Evolutionary conservation across 768 basidiomycete species (phyloP).

Genomic region (Filobasidium floriforme): DNA sequence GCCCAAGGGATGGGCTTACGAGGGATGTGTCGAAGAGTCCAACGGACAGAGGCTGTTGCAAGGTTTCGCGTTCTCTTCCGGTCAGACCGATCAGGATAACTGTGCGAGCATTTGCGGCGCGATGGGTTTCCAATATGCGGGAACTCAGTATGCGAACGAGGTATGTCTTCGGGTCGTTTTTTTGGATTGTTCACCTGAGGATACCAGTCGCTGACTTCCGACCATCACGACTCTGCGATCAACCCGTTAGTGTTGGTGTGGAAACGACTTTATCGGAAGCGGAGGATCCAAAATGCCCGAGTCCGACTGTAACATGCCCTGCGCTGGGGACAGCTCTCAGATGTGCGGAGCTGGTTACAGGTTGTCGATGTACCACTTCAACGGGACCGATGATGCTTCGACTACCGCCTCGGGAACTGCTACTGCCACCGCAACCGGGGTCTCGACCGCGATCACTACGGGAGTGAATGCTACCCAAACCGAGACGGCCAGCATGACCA

Average conservation of each 20-base stretch:
- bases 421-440: slow-evolving; percentile 19
- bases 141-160: slow-evolving; percentile 40
- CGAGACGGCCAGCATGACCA: not conserved
- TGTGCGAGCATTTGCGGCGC: slow-evolving; percentile 39
- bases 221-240: no score
- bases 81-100: slow-evolving; percentile 3
- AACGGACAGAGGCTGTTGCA: slow-evolving; percentile 34
- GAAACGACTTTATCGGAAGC: slow-evolving; percentile 32
- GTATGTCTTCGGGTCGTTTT: slow-evolving; percentile 22
- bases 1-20: slow-evolving; percentile 38
- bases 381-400: slow-evolving; percentile 20
- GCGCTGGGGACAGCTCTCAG: slow-evolving; percentile 37
- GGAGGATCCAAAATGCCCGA: slow-evolving; percentile 29
- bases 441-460: not conserved
- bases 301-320: slow-evolving; percentile 34
- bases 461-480: not conserved
- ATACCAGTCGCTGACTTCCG: not conserved
- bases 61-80: slow-evolving; percentile 36
- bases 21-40: slow-evolving; percentile 41
- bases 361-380: slow-evolving; percentile 36
- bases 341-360: slow-evolving; percentile 40
- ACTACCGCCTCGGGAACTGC: slow-evolving; percentile 28
- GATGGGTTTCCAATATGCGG: slow-evolving; percentile 34
- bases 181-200: no score
- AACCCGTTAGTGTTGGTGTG: slow-evolving; percentile 42